These are phyloP conservation scores for Aspergillus hiratsukae DNA, from an alignment of 2,329 filamentous ascomycete species.

Conservation along the genomic window DNA sequence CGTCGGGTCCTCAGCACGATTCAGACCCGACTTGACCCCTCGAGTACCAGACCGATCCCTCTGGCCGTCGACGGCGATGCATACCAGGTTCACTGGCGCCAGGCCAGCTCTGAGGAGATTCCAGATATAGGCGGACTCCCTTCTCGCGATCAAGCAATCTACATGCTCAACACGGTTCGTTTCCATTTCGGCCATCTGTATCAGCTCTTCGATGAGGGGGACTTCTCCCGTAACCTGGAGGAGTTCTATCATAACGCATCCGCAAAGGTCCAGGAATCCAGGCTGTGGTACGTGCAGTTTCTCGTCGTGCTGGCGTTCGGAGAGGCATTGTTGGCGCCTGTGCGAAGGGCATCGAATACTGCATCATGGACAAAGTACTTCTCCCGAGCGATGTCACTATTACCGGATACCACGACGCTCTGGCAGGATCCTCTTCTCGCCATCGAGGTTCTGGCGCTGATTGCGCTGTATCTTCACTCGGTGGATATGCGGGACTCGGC, in stretches of 20 bases:
- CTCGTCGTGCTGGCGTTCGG: slow-evolving; percentile 50
- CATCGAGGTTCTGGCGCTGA: slow-evolving; percentile 48
- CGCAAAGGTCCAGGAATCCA: slow-evolving; percentile 21
- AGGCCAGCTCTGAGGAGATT: slow-evolving; percentile 28
- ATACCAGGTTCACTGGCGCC: slow-evolving; percentile 48
- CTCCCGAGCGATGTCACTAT: slow-evolving; percentile 37
- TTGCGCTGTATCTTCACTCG: slow-evolving; percentile 48
- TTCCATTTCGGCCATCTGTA: slow-evolving; percentile 53
- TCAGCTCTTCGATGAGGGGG: slow-evolving; percentile 50
- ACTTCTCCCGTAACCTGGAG: slow-evolving; percentile 41
- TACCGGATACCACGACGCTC: slow-evolving; percentile 38
- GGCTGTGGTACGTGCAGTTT: slow-evolving; percentile 49
- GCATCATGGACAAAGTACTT: slow-evolving; percentile 43
- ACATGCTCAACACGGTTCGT: slow-evolving; percentile 52
- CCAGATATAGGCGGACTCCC: slow-evolving; percentile 39
- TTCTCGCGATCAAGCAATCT: slow-evolving; percentile 49
- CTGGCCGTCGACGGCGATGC: slow-evolving; percentile 45
- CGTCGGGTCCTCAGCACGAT: slow-evolving; percentile 46
- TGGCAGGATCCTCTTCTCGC: slow-evolving; percentile 40
- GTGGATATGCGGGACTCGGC: slow-evolving; percentile 48
- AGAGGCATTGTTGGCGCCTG: slow-evolving; percentile 45
- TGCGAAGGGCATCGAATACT: slow-evolving; percentile 32
- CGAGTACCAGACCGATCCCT: slow-evolving; percentile 29
- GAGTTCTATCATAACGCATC: slow-evolving; percentile 36
- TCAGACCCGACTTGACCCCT: slow-evolving; percentile 42